Percentiles rank a stretch among this genome's conserved stretches.
These are phyloP conservation scores for Floccularia luteovirens DNA, from an alignment of 768 basidiomycete species.

Conservation along the genomic window DNA sequence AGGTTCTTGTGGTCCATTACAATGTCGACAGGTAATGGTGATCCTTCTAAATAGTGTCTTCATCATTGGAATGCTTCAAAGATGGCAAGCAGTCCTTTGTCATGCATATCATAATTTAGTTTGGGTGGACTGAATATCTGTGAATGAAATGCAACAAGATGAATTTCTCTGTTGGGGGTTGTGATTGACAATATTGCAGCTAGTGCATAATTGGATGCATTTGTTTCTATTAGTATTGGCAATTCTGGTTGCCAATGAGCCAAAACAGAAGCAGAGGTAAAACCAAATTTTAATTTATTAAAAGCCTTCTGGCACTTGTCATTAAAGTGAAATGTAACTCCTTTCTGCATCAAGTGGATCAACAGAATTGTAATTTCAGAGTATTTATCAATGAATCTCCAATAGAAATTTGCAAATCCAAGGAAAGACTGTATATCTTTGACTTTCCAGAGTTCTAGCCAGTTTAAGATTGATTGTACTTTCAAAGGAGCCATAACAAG, in stretches of 20 bases:
- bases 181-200: neutral
- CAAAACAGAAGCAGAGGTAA: neutral
- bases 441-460: neutral
- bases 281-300: neutral
- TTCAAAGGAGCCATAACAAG: too few relatives aligned
- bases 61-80: neutral
- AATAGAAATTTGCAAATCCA: too few relatives aligned
- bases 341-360: neutral
- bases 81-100: neutral
- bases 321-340: constrained; percentile 9
- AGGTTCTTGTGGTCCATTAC: neutral
- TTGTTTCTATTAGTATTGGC: neutral
- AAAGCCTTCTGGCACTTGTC: constrained; percentile 11
- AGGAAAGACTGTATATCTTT: neutral
- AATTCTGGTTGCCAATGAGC: too few relatives aligned
- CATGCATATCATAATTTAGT: neutral
- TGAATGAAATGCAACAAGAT: neutral
- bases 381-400: too few relatives aligned
- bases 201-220: neutral
- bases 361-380: too few relatives aligned
- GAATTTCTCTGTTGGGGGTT: too few relatives aligned
- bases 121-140: neutral
- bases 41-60: neutral
- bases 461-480: too few relatives aligned
- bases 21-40: neutral